These are phyloP conservation scores for Porodaedalea pini DNA, from an alignment of 1,284 basidiomycete genomes.

Conservation along the genomic window DNA sequence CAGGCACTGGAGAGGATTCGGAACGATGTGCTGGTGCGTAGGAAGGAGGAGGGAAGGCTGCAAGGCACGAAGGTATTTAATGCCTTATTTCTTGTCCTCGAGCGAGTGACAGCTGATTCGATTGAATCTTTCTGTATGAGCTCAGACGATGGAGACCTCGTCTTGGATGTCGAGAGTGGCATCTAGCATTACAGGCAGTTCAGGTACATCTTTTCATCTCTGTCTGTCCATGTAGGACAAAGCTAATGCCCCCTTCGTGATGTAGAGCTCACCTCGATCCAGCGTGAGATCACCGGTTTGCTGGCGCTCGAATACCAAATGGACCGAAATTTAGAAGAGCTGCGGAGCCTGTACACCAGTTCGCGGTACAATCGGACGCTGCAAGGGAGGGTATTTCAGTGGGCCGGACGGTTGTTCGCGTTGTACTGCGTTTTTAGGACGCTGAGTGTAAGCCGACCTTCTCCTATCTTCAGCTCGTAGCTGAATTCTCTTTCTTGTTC, in stretches of 20 bases:
- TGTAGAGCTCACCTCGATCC: slow-evolving; percentile 33
- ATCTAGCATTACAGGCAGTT: slow-evolving; percentile 21
- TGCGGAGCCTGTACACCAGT: slow-evolving; percentile 47
- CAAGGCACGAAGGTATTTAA: slow-evolving; percentile 10
- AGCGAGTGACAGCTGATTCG: neutral
- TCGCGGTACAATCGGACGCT: slow-evolving; percentile 53
- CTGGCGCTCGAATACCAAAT: slow-evolving; percentile 68
- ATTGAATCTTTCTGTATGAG: neutral
- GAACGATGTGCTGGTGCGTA: slow-evolving; percentile 13
- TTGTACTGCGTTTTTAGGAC: slow-evolving; percentile 66
- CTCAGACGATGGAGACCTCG: slow-evolving; percentile 17
- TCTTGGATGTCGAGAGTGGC: slow-evolving; percentile 26
- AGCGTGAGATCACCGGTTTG: slow-evolving; percentile 59
- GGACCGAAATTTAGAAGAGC: slow-evolving; percentile 49
- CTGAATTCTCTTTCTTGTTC: too few species aligned
- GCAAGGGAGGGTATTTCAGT: slow-evolving; percentile 47
- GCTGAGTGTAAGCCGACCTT: slow-evolving; percentile 50
- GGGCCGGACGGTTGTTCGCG: slow-evolving; percentile 53
- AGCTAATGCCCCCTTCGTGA: slow-evolving; percentile 29
- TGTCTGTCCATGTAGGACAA: slow-evolving; percentile 24
- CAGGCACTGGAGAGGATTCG: slow-evolving; percentile 15
- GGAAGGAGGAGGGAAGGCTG: slow-evolving; percentile 10
- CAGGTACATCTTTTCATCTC: slow-evolving; percentile 19
- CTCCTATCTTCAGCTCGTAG: slow-evolving; percentile 1
- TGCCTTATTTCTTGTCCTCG: neutral